phyloP scores from a whole-genome alignment of 371 early-diverging fungal genomes.

The Zychaea mexicana region DNA sequence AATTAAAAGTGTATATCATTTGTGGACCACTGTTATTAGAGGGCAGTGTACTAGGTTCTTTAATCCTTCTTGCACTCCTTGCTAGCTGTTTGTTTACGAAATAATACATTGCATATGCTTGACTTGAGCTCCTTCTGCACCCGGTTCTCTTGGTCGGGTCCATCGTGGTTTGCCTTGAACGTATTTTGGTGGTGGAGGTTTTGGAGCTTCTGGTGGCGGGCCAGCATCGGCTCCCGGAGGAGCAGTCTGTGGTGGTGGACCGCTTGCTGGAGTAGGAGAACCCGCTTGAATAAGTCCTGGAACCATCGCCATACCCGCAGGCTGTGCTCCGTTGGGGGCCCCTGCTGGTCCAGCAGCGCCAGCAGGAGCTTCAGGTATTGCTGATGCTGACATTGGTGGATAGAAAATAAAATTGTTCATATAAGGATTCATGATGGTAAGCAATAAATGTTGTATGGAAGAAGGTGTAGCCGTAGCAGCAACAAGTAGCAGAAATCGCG shows the following conservation, averaged over 20 bases:
- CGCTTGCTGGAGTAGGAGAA: conserved; percentile 1
- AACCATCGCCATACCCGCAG: not conserved
- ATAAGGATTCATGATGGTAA: not conserved
- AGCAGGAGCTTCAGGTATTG: not conserved
- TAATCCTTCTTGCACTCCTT: too few species aligned
- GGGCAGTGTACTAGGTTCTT: too few species aligned
- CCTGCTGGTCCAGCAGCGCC: not conserved
- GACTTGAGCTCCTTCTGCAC: not conserved
- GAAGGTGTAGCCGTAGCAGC: too few species aligned
- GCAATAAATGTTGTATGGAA: too few species aligned
- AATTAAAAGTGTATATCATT: too few species aligned
- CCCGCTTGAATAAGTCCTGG: conserved; percentile 21
- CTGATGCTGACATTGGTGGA: not conserved
- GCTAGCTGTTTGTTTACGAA: not conserved
- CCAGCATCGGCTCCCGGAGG: too few species aligned
- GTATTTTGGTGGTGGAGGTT: not conserved
- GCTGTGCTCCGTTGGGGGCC: not conserved
- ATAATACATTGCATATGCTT: conserved; percentile 9
- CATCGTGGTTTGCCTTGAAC: conserved; percentile 8
- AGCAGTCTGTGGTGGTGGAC: not conserved
- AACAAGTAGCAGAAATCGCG: too few species aligned
- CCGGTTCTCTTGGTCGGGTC: conserved; percentile 9
- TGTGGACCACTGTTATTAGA: too few species aligned
- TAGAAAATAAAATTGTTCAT: conserved; percentile 1
- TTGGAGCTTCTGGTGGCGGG: conserved; percentile 5